Evolutionary conservation across 2,329 filamentous ascomycete species (phyloP).

Genomic region (Trichoderma brevicompactum): DNA sequence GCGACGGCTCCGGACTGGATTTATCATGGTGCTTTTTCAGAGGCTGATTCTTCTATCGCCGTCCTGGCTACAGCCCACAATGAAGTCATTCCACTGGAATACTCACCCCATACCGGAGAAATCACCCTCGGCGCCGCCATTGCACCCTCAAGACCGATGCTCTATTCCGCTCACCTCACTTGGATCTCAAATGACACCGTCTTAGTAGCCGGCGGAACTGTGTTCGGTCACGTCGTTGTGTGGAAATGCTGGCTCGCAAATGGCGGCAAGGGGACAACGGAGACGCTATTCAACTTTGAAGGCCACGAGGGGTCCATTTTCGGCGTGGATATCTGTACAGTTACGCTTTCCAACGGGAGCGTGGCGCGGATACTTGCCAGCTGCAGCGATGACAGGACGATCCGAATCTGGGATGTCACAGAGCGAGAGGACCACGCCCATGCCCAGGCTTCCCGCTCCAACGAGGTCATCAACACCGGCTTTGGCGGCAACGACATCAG

Average conservation of each 20-base stretch:
- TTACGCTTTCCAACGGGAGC: slow-evolving; percentile 46
- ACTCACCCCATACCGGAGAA: slow-evolving; percentile 36
- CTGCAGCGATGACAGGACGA: slow-evolving; percentile 92
- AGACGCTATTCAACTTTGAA: slow-evolving; percentile 59
- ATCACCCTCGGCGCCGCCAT: slow-evolving; percentile 55
- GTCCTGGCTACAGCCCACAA: slow-evolving; percentile 86
- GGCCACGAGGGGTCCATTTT: slow-evolving; percentile 94
- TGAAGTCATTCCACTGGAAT: slow-evolving; percentile 63
- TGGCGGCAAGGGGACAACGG: slow-evolving; percentile 34
- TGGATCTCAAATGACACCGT: slow-evolving; percentile 64
- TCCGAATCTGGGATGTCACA: slow-evolving; percentile 85
- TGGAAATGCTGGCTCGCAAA: slow-evolving; percentile 70
- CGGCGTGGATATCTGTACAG: slow-evolving; percentile 76
- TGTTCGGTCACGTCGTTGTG: slow-evolving; percentile 90
- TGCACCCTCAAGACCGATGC: slow-evolving; percentile 76
- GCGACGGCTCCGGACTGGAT: slow-evolving; percentile 73
- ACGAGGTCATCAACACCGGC: slow-evolving; percentile 29
- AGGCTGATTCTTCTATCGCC: slow-evolving; percentile 48
- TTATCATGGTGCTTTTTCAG: slow-evolving; percentile 65
- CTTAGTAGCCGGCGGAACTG: slow-evolving; percentile 84
- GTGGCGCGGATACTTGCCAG: slow-evolving; percentile 73
- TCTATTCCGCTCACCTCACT: slow-evolving; percentile 80
- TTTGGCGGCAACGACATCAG: slow-evolving; percentile 21
- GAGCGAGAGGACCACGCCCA: slow-evolving; percentile 42
- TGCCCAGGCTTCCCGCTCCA: slow-evolving; percentile 65